Conservation (phyloP, 192 early-diverging fungal species). For the Cladochytrium replicatum region DNA sequence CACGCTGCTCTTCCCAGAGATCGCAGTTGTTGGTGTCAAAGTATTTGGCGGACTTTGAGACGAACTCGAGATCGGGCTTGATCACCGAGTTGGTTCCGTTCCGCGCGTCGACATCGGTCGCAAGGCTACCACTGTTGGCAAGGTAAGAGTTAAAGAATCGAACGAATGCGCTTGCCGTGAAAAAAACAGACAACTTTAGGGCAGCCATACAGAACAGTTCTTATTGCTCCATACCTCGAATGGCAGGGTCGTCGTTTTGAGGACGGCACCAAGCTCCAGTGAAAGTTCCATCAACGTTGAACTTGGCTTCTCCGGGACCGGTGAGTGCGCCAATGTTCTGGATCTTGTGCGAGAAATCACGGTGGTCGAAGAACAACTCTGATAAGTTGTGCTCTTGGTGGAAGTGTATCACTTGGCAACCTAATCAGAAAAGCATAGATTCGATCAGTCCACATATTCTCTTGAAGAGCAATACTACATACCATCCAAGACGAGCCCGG, state of each 20-base stretch:
- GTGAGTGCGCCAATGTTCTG: too few relatives aligned
- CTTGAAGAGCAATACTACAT: too few relatives aligned
- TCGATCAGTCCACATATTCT: constrained; percentile 12
- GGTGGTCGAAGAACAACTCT: constrained; percentile 28
- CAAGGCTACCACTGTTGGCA: constrained; percentile 12
- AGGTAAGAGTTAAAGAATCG: constrained; percentile 30
- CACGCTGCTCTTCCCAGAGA: constrained; percentile 73
- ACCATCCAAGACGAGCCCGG: constrained; percentile 49
- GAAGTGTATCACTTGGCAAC: not conserved
- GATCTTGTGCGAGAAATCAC: constrained; percentile 13
- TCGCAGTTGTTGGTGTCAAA: constrained; percentile 38
- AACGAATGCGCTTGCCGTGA: too few relatives aligned
- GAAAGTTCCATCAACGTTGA: constrained; percentile 39
- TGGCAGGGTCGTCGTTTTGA: constrained; percentile 62
- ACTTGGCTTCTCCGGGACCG: constrained; percentile 60
- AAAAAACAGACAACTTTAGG: too few relatives aligned
- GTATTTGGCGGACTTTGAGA: constrained; percentile 34
- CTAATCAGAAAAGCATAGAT: too few relatives aligned
- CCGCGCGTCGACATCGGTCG: constrained; percentile 10
- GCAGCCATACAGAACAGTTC: too few relatives aligned
- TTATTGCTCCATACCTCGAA: too few relatives aligned
- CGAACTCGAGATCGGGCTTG: constrained; percentile 51
- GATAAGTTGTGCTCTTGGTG: constrained; percentile 3
- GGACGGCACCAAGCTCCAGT: constrained; percentile 48
- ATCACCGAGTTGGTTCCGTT: constrained; percentile 20